Evolutionary conservation across 345 rosid species (phyloP), one percentile per base, ranked within the genome.

Genomic region (Populus nigra): DNA sequence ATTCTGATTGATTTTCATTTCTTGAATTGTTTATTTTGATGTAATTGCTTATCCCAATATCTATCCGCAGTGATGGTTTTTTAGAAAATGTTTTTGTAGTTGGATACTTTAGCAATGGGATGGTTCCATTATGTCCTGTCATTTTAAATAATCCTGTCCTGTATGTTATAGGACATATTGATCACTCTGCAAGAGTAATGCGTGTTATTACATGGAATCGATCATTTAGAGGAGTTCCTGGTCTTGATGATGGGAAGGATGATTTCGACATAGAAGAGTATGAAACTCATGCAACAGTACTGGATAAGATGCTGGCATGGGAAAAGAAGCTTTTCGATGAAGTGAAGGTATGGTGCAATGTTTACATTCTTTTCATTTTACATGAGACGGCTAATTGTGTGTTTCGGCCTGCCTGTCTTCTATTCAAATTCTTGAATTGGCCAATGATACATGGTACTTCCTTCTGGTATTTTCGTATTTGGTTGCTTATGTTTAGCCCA

Each of bases 261-360:
- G 93, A 93, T 79, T 88, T 88, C 20, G 98, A 92, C 76, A 79
- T 85, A 1, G 98, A 89, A 71, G 97, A 90, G 78, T 76, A 92
- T 75, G 97, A 93, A 89, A 96, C 98, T 71, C 98, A 93, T 80
- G 99, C 99, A 59, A 91, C 97, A 39, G 93, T 96, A 67, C 89
- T 96, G 90, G 98, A 96, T 82, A 96, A 96, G 79, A 87, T 96
- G 90, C 86, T 94, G 66, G 99, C 98, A 6, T 96, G 99, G 99
- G 97, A 96, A 33, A 96, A 94, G 77, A 96, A 94, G 90, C 96
- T 96, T 65, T 96, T 92, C 71, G 98, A 96, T 73, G 98, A 96
- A 91, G 99, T 96, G 47, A 96, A 91, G 97, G 99, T 96, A 79
- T 75, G 85, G 61, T 41, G 49, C 38, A 65, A 57, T 65, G 31